Evolutionary conservation across 345 rosid species (phyloP).

Genomic region (Eucalyptus rudis): DNA sequence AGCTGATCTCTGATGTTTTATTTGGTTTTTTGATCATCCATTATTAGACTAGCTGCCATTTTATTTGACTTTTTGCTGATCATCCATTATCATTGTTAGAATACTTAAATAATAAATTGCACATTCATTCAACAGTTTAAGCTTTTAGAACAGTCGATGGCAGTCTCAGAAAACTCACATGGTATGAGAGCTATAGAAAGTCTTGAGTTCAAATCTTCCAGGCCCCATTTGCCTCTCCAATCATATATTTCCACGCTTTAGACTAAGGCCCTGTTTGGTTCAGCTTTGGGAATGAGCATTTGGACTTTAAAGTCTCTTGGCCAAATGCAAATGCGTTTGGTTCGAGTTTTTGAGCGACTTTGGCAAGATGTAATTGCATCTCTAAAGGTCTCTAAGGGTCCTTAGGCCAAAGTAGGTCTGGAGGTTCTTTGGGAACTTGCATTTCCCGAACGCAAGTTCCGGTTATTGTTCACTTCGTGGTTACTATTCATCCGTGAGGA

Average conservation of each 20-base stretch:
- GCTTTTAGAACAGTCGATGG: fast-evolving
- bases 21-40: neutral
- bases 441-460: too few species aligned
- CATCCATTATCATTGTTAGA: neutral
- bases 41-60: neutral
- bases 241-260: too few species aligned
- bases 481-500: too few species aligned
- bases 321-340: too few species aligned
- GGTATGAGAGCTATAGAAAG: neutral
- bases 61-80: neutral
- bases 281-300: too few species aligned
- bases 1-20: neutral
- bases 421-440: fast-evolving
- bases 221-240: neutral
- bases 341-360: too few species aligned
- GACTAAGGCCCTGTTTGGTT: neutral
- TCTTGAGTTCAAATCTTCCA: neutral
- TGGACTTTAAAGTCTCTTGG: too few species aligned
- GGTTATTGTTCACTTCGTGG: too few species aligned
- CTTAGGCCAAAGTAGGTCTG: too few species aligned
- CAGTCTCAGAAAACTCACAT: neutral
- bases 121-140: fast-evolving
- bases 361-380: too few species aligned
- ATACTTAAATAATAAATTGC: too few species aligned
- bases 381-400: too few species aligned